Percentiles rank a stretch among this genome's conserved stretches.
Conservation (phyloP, 2,329 filamentous ascomycete genomes). For the Aspergillus hortae region DNA sequence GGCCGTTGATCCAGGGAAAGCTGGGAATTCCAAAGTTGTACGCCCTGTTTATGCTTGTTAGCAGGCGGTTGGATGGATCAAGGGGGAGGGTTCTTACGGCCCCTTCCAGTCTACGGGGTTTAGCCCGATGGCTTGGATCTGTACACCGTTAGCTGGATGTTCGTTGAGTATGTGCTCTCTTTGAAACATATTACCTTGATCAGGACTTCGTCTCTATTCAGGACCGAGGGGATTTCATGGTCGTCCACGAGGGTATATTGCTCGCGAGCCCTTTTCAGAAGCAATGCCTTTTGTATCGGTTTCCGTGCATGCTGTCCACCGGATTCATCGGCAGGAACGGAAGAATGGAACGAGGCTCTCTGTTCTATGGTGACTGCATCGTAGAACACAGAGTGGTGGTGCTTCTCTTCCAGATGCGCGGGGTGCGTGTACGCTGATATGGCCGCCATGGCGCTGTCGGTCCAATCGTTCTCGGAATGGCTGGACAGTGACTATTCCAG, state of each 20-base stretch:
- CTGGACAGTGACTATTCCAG: no score
- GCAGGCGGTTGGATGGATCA: neutral
- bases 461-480: neutral
- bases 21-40: conserved; percentile 67
- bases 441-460: conserved; percentile 7
- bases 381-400: neutral
- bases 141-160: neutral
- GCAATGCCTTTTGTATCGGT: conserved; percentile 44
- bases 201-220: conserved; percentile 53
- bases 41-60: conserved; percentile 46
- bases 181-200: conserved; percentile 45
- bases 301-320: neutral
- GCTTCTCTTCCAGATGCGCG: conserved; percentile 9
- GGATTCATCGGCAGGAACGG: neutral
- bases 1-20: conserved; percentile 65
- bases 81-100: conserved; percentile 39
- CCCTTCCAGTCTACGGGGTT: conserved; percentile 77
- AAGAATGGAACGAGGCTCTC: neutral
- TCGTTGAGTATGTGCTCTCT: no score
- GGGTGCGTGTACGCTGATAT: conserved; percentile 10
- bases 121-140: conserved; percentile 61
- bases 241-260: conserved; percentile 47
- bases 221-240: conserved; percentile 47
- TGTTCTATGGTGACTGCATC: conserved; percentile 9
- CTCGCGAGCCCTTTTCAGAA: conserved; percentile 50